These are phyloP conservation scores for Acephala macrosclerotiorum DNA, from an alignment of 2,329 filamentous ascomycete species.

Conservation along the genomic window DNA sequence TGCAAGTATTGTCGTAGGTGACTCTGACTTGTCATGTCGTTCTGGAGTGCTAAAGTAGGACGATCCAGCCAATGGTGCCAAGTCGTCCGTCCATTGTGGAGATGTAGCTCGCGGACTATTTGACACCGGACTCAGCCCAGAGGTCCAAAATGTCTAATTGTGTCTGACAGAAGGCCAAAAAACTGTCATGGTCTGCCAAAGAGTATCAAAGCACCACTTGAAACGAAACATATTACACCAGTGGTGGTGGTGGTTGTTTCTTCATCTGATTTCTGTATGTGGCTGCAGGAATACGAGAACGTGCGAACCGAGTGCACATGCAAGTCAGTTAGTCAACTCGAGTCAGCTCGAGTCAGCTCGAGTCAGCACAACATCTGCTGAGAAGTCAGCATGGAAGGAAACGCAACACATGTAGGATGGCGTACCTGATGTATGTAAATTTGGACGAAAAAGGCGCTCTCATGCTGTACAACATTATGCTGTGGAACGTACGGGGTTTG, in stretches of 20 bases:
- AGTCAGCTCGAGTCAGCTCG: neutral
- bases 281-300: slow-evolving; percentile 3
- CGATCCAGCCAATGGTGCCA: neutral
- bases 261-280: neutral
- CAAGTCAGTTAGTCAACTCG: neutral
- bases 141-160: slow-evolving; percentile 4
- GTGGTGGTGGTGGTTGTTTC: neutral
- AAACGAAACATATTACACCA: neutral
- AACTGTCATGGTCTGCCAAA: neutral
- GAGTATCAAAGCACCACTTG: slow-evolving; percentile 7
- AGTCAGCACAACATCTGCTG: neutral
- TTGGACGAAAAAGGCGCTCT: neutral
- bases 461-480: slow-evolving; percentile 4
- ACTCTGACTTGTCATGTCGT: slow-evolving; percentile 2
- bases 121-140: neutral
- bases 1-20: neutral
- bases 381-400: neutral
- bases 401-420: neutral
- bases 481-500: slow-evolving; percentile 6
- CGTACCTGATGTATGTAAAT: neutral
- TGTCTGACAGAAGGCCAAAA: neutral
- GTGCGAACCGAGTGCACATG: slow-evolving; percentile 2
- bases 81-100: neutral
- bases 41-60: neutral
- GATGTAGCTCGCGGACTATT: neutral